Evolutionary conservation across 768 basidiomycete species (phyloP).

Genomic region (Lentinula guzmanii): DNA sequence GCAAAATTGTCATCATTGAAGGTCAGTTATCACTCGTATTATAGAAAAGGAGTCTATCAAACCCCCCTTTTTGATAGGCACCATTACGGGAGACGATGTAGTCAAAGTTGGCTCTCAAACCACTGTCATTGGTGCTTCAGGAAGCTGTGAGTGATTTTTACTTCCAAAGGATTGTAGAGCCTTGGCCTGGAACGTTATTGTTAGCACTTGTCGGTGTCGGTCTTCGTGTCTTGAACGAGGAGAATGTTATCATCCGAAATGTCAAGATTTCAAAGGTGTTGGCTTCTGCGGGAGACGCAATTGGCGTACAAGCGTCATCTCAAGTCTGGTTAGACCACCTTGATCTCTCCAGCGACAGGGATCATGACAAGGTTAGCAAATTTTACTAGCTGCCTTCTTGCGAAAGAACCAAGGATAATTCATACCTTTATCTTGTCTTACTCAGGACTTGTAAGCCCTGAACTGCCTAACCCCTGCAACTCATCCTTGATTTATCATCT

Average conservation of each 20-base stretch:
- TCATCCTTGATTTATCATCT: background rate
- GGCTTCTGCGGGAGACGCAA: slow-evolving; percentile 37
- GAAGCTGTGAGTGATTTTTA: slow-evolving; percentile 25
- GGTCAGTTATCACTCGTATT: slow-evolving; percentile 16
- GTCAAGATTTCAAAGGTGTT: slow-evolving; percentile 44
- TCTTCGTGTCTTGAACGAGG: slow-evolving; percentile 33
- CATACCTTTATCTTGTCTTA: background rate
- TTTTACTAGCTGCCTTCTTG: background rate
- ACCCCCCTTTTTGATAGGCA: slow-evolving; percentile 19
- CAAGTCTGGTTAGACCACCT: slow-evolving; percentile 42
- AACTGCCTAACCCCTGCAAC: background rate
- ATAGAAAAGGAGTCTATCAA: background rate
- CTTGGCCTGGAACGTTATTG: background rate
- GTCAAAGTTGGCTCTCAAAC: slow-evolving; percentile 40
- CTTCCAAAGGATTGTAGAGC: background rate
- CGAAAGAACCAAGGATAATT: background rate
- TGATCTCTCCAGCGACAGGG: slow-evolving; percentile 38
- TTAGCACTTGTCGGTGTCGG: slow-evolving; percentile 39
- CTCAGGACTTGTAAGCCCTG: slow-evolving; percentile 23
- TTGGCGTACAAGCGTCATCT: slow-evolving; percentile 33
- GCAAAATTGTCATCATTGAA: slow-evolving; percentile 39
- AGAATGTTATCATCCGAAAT: slow-evolving; percentile 44
- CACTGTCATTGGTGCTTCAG: slow-evolving; percentile 32
- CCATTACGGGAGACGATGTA: slow-evolving; percentile 36
- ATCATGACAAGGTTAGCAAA: slow-evolving; percentile 32